Conservation (phyloP, 352 stramenopile species). For the Pythium guiyangense region DNA sequence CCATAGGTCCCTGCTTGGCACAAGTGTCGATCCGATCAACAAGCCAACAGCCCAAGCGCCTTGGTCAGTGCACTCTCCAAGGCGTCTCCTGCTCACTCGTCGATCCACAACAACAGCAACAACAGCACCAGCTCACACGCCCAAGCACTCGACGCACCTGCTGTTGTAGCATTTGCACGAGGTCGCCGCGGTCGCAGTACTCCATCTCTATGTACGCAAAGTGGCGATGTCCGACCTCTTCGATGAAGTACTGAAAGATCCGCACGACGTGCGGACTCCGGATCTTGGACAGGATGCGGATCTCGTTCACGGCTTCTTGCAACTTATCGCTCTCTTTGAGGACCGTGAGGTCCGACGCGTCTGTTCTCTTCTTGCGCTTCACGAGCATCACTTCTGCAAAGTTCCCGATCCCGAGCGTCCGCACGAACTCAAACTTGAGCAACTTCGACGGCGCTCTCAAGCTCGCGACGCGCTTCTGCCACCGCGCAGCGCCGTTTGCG, state of each 20-base stretch:
- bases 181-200: slow-evolving; percentile 62
- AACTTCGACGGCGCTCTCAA: slow-evolving; percentile 53
- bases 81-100: too few relatives aligned
- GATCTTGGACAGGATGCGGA: slow-evolving; percentile 55
- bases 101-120: too few relatives aligned
- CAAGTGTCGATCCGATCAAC: too few relatives aligned
- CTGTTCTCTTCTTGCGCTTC: neutral
- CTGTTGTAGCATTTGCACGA: slow-evolving; percentile 29
- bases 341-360: slow-evolving; percentile 28
- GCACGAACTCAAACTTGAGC: slow-evolving; percentile 56
- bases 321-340: slow-evolving; percentile 84
- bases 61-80: slow-evolving; percentile 27
- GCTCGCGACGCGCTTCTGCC: slow-evolving; percentile 44
- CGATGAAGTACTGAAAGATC: slow-evolving; percentile 73
- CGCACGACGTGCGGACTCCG: slow-evolving; percentile 60
- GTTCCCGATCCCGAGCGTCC: slow-evolving; percentile 60
- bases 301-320: slow-evolving; percentile 73
- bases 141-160: slow-evolving; percentile 13
- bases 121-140: too few relatives aligned
- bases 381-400: slow-evolving; percentile 81
- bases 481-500: slow-evolving; percentile 34
- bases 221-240: slow-evolving; percentile 67
- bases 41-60: too few relatives aligned
- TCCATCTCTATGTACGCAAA: slow-evolving; percentile 86
- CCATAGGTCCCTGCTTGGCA: too few relatives aligned